Evolutionary conservation across 805 yeast species (phyloP), one percentile per base, ranked within the genome.

Genomic region (Saturnispora diversa): DNA sequence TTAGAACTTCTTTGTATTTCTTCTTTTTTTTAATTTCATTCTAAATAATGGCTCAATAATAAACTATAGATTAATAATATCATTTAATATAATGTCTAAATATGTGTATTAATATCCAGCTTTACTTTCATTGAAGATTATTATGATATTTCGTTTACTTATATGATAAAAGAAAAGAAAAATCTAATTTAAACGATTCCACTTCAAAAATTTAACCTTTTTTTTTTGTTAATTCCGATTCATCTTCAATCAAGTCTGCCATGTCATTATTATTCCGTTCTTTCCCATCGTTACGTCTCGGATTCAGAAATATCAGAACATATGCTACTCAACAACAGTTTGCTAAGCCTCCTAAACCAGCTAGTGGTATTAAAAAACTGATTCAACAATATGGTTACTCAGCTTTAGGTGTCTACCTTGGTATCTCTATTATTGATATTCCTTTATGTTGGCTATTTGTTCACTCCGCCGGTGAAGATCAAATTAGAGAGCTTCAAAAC

Each of bases 311-410:
- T 25, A 49, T 49, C 42, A 48, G 52, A 35, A 50, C 56, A 9
- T 38, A 53, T 5, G 16, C 39, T 19, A 17, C 43, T 23, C 31
- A 19, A 23, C 6, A 37, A 28, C 34, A 34, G 33, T 40, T 39
- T 28, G 50, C 48, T 9, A 15, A 31, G n/a, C 44, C 49, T 12
- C 40, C 45, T 28, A 35, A 60, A 54, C 45, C 66, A 38, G 62
- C 69, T 15, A 58, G 63, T 2, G 77, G 78, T 11, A 59, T 75
- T 26, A 84, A 76, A 58, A 79, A 74, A 9, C 66, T 92, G 47
- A 71, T 84, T 53, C 80, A 83, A 55, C 81, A 84, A 55, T 92
- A 92, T 59, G 98, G 98, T 0, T 86, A 82, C 65, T 75, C 94
- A 13, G 97, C 95, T 0, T 63, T 90, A 11, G 95, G 86, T 11